These are phyloP conservation scores for Umbellularia californica DNA, from an alignment of 164 flowering plant species.

Conservation along the genomic window DNA sequence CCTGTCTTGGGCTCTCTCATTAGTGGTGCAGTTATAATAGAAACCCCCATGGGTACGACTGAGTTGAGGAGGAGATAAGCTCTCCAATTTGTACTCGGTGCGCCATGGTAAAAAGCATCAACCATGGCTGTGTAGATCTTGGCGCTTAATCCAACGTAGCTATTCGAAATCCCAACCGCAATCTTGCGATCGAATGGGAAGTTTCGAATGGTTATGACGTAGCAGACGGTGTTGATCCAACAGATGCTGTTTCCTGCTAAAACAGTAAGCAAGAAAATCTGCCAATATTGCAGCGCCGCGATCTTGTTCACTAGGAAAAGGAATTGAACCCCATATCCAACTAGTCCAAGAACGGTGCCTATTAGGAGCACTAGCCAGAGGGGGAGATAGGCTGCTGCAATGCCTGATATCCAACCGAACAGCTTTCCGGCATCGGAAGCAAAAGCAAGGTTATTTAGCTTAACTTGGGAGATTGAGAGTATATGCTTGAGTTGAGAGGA, in stretches of 20 bases:
- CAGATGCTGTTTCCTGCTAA: slow-evolving; percentile 89
- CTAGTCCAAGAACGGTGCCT: slow-evolving; percentile 56
- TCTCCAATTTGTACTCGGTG: slow-evolving; percentile 8
- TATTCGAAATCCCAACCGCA: slow-evolving; percentile 68
- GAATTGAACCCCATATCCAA: slow-evolving; percentile 78
- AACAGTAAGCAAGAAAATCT: slow-evolving; percentile 48
- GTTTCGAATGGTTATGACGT: slow-evolving; percentile 43
- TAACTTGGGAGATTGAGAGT: slow-evolving; percentile 64
- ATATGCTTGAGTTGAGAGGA: slow-evolving; percentile 67
- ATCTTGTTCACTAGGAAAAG: slow-evolving; percentile 42
- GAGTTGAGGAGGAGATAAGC: slow-evolving; percentile 67
- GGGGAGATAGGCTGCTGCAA: slow-evolving; percentile 63
- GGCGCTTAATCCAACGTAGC: slow-evolving; percentile 73
- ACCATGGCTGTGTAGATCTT: slow-evolving; percentile 41
- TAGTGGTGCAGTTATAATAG: slow-evolving; percentile 39
- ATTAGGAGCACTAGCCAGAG: slow-evolving; percentile 62
- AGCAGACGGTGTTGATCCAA: slow-evolving; percentile 92
- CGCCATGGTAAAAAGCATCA: not conserved
- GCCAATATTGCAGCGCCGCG: slow-evolving; percentile 41
- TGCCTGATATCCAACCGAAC: slow-evolving; percentile 71
- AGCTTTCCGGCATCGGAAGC: slow-evolving; percentile 96
- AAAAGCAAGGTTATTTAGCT: slow-evolving; percentile 83
- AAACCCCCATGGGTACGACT: slow-evolving; percentile 41
- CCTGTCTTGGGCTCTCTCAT: slow-evolving; percentile 9
- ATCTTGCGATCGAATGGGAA: slow-evolving; percentile 53